Conservation (phyloP, 2,329 filamentous ascomycete species). For the Neurospora crassa region DNA sequence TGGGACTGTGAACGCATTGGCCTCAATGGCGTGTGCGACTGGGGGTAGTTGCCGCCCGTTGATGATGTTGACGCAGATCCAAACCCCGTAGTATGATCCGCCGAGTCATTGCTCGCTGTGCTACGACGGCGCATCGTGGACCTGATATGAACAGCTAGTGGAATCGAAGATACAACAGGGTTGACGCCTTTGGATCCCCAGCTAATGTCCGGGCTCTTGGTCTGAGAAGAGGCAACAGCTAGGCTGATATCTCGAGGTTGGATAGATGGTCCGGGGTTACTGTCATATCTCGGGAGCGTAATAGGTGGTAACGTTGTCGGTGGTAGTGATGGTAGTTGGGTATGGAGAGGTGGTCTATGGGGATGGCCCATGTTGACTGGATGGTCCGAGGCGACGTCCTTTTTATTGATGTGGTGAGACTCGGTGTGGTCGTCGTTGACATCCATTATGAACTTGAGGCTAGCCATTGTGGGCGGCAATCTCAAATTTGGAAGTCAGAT, state of each 20-base stretch:
- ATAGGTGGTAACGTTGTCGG: constrained; percentile 26
- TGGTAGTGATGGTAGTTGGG: constrained; percentile 20
- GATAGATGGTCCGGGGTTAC: constrained; percentile 23
- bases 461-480: constrained; percentile 37
- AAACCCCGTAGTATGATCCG: constrained; percentile 34
- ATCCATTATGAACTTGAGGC: constrained; percentile 49
- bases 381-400: constrained; percentile 29
- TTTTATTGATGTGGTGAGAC: constrained; percentile 33
- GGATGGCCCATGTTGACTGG: constrained; percentile 23
- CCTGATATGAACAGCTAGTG: constrained; percentile 11
- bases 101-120: constrained; percentile 38
- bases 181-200: constrained; percentile 22
- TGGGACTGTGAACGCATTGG: constrained; percentile 27
- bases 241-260: constrained; percentile 17
- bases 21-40: constrained; percentile 27
- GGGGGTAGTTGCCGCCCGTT: constrained; percentile 19
- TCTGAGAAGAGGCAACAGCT: constrained; percentile 12
- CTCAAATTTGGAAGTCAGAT: constrained; percentile 31
- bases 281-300: constrained; percentile 30
- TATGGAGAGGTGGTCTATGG: constrained; percentile 6
- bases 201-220: constrained; percentile 26
- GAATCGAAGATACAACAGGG: constrained; percentile 10
- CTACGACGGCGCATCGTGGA: constrained; percentile 30
- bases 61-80: constrained; percentile 26
- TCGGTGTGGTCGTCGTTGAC: constrained; percentile 39